Evolutionary conservation across 306 rosid species (phyloP), one percentile per base, ranked within the genome.

Genomic region (Vicia sativa): DNA sequence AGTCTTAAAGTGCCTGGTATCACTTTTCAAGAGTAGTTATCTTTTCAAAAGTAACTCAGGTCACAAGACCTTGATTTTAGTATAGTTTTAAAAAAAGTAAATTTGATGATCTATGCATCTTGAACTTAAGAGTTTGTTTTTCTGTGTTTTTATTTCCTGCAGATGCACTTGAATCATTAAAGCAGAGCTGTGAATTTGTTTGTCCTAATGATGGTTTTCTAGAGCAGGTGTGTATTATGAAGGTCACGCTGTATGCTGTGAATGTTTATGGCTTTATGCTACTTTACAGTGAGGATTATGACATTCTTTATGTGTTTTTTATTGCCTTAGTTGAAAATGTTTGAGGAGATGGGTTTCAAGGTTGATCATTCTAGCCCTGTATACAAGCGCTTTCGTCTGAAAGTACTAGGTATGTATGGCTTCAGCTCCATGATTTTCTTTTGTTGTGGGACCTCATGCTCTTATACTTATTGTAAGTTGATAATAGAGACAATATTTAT

Each of bases 191-290:
- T 65, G 92, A 82, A 70, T 76, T 60, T 79, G 99, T 93, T 75
- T 90, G 96, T 75, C 99, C 99, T 58, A 93, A 93, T 79, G 99
- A 93, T 68, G 99, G 97, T 37, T 93, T 93, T 82, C 74, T 88
- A 59, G 93, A 88, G 65, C 97, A 93, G 96, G 98, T 90, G 11
- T 31, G 67, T 67, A 46, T 76, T 28, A 65, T 66, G 63, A 62
- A 57, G 76, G 6, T 53, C 63, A 29, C 39, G 67, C 18, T 42
- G 52, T 44, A 14, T 75, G 45, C 44, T 42, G 49, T 1, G 16
- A 48, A 48, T 16, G 19, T 48, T 16, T n/a, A n/a, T n/a, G n/a
- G n/a, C 6, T 6, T 26, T 19, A 26, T 19, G 21, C 39, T 39
- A 35, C 23, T 28, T 61, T 39, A 49, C 28, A 48, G 37, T 54